Conservation (phyloP, 345 rosid genomes). For the Atalantia buxifolia region DNA sequence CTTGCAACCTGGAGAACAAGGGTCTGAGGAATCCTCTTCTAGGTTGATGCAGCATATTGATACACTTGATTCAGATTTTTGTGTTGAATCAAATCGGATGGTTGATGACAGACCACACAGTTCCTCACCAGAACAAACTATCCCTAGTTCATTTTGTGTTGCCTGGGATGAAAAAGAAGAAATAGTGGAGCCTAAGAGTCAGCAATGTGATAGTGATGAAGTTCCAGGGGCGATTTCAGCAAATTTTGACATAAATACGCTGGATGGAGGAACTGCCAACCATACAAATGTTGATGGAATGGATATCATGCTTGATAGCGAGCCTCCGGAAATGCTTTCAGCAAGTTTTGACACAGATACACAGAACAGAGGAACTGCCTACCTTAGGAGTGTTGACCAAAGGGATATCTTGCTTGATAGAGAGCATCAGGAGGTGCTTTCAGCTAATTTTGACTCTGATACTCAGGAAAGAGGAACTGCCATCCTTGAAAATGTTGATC, state of each 20-base stretch:
- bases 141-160: conserved; percentile 46
- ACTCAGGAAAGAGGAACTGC: conserved; percentile 23
- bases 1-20: conserved; percentile 44
- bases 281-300: conserved; percentile 24
- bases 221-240: conserved; percentile 22
- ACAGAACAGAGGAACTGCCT: conserved; percentile 21
- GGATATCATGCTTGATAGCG: conserved; percentile 24
- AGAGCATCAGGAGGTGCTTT: conserved; percentile 30
- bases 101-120: conserved; percentile 24
- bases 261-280: conserved; percentile 17
- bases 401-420: conserved; percentile 22
- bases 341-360: conserved; percentile 30
- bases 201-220: conserved; percentile 30
- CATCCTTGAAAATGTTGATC: conserved; percentile 21
- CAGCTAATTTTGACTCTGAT: conserved; percentile 30
- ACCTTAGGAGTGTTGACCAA: conserved; percentile 23
- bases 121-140: conserved; percentile 39
- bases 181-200: conserved; percentile 44
- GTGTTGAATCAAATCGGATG: conserved; percentile 33
- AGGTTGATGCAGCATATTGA: conserved; percentile 35
- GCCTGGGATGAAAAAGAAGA: conserved; percentile 87
- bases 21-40: conserved; percentile 39
- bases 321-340: conserved; percentile 29
- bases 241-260: conserved; percentile 31
- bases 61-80: conserved; percentile 39